These are phyloP conservation scores for Morella rubra DNA, from an alignment of 306 rosid species.

Conservation along the genomic window DNA sequence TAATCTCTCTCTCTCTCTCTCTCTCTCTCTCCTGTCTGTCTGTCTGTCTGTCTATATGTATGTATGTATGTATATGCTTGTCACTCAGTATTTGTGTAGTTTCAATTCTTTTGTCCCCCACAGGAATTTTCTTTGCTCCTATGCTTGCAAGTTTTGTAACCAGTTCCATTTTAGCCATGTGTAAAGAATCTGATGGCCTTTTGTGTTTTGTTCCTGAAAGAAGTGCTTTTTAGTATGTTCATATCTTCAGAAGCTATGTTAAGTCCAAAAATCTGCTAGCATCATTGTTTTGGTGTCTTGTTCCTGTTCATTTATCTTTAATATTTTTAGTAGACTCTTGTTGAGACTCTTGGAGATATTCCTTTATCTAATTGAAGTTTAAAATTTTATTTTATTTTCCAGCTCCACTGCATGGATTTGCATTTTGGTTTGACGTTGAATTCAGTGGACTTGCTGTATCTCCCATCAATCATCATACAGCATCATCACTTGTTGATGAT, in stretches of 20 bases:
- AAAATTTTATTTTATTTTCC: slow-evolving; percentile 35
- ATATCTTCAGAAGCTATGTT: background rate
- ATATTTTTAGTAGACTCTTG: slow-evolving; percentile 8
- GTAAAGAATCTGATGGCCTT: background rate
- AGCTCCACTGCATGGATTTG: slow-evolving; percentile 99
- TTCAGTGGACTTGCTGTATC: slow-evolving; percentile 64
- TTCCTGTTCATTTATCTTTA: slow-evolving; percentile 4
- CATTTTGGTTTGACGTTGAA: slow-evolving; percentile 99
- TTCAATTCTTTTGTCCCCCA: background rate
- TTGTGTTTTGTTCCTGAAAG: background rate
- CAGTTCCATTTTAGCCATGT: background rate
- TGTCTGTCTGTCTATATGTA: slow-evolving; percentile 5
- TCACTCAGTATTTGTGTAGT: background rate
- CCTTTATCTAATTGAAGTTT: slow-evolving; percentile 2
- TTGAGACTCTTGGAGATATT: background rate
- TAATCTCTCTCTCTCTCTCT: slow-evolving; percentile 38
- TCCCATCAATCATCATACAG: slow-evolving; percentile 38
- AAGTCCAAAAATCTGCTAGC: background rate
- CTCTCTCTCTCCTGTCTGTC: background rate
- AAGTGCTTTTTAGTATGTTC: background rate
- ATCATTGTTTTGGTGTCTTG: background rate
- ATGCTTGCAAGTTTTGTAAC: background rate
- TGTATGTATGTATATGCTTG: background rate
- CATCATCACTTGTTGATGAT: slow-evolving; percentile 40
- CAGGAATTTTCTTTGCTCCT: background rate